Percentiles rank a stretch among this genome's conserved stretches.
These are phyloP conservation scores for Aspergillus sp. DNA, from an alignment of 2,329 filamentous ascomycete species.

Conservation along the genomic window DNA sequence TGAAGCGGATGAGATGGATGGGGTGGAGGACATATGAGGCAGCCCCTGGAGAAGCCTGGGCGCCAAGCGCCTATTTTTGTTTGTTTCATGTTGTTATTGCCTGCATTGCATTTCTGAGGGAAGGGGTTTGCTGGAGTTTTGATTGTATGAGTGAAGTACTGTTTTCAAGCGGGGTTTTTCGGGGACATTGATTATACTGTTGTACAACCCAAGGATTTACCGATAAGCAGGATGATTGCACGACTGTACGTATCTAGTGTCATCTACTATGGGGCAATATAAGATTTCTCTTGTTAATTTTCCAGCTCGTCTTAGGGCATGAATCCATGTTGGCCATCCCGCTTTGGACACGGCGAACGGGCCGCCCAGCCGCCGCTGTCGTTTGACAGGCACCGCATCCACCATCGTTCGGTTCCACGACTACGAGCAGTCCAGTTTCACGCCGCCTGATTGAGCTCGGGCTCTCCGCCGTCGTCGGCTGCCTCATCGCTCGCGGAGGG, in stretches of 20 bases:
- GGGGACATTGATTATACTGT: neutral
- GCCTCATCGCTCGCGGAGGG: conserved; percentile 10
- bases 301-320: neutral
- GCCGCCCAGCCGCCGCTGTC: conserved; percentile 18
- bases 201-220: neutral
- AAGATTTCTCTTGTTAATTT: neutral
- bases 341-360: conserved; percentile 16
- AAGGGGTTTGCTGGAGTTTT: neutral
- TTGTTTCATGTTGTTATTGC: neutral
- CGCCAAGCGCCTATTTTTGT: neutral
- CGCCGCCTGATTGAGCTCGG: conserved; percentile 8
- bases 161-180: conserved; percentile 4
- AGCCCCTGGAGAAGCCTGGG: too few relatives aligned
- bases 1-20: conserved; percentile 49
- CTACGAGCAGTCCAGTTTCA: conserved; percentile 6
- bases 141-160: neutral
- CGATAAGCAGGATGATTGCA: neutral
- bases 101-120: conserved; percentile 1
- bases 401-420: conserved; percentile 5
- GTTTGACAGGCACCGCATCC: conserved; percentile 7
- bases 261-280: neutral
- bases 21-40: conserved; percentile 41
- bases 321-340: neutral
- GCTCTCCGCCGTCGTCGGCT: conserved; percentile 4
- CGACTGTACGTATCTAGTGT: neutral